These are phyloP conservation scores for Bryoglossum gracile DNA, from an alignment of 495 filamentous ascomycete species.

Conservation along the genomic window DNA sequence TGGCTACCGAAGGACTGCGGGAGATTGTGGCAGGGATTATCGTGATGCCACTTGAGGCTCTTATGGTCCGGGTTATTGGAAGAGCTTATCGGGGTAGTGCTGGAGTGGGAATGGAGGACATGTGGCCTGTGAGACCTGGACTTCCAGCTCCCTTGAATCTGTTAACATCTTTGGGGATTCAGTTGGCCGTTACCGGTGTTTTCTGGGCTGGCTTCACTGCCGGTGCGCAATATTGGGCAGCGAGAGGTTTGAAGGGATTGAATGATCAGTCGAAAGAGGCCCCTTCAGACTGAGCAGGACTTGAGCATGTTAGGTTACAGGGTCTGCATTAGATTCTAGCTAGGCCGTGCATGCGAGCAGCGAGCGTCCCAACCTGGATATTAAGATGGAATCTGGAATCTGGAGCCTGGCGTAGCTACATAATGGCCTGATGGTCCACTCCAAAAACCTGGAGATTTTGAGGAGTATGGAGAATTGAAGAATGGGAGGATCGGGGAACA, in stretches of 20 bases:
- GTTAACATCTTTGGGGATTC: conserved; percentile 4
- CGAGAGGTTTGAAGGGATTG: too few species aligned
- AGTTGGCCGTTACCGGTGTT: conserved; percentile 17
- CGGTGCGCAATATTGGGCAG: conserved; percentile 4
- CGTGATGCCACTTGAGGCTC: conserved; percentile 22
- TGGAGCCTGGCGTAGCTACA: too few species aligned
- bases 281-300: not conserved
- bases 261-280: not conserved
- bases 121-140: conserved; percentile 4
- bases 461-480: too few species aligned
- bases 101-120: conserved; percentile 9
- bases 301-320: too few species aligned
- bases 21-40: conserved; percentile 14
- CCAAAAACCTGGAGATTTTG: too few species aligned
- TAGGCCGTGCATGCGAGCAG: too few species aligned
- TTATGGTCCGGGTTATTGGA: conserved; percentile 21
- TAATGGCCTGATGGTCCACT: too few species aligned
- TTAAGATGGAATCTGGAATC: too few species aligned
- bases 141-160: conserved; percentile 9
- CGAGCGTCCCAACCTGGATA: too few species aligned
- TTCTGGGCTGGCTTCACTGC: conserved; percentile 22
- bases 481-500: too few species aligned
- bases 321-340: too few species aligned
- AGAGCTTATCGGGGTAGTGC: conserved; percentile 17
- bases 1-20: conserved; percentile 21